Evolutionary conservation across 2,329 filamentous ascomycete genomes (phyloP), one percentile per base, ranked within the genome.

Genomic region (Boeremia lycopersici): DNA sequence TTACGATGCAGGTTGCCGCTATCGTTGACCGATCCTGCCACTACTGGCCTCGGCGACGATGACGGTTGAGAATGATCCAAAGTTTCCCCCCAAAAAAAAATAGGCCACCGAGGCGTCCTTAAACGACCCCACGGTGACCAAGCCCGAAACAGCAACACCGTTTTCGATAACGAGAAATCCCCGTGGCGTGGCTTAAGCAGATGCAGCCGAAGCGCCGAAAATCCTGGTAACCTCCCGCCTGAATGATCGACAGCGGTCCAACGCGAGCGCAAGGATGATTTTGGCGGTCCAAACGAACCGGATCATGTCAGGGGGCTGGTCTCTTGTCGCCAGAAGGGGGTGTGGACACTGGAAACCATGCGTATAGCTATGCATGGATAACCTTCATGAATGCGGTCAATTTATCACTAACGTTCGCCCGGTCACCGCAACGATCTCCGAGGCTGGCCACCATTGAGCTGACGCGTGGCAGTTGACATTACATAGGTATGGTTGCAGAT

Each of bases 131-230:
- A 72, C 69, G 65, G 65, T 58, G 48, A 63, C 69, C 69, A 68
- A 51, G 53, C 71, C 57, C 33, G 48, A 70, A 62, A 33, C 55
- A 65, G 71, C 57, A 72, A 66, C 57, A 63, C 68, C 66, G 68
- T 72, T 68, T 54, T 72, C 63, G 68, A 73, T 65, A 67, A 66
- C 61, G 62, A 71, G 63, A 72, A 72, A 68, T 74, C 68, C 66
- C 71, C 70, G 64, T 57, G 57, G 59, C 56, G 57, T 71, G 69
- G 65, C 70, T 68, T 64, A 61, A 64, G 61, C 63, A 41, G 64
- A 66, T 67, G 67, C 68, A 71, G 67, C 69, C 70, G 68, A 72
- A 63, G 69, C 69, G 64, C 68, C 69, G 69, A 71, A 38, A 60
- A 67, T 62, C 70, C 69, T 70, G 63, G 64, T 56, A 60, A 63